A percentile compares a stretch with the other conserved stretches of the same genome.
phyloP scores from a whole-genome alignment of 371 early-diverging fungal species.

The Mortierella sp. region DNA sequence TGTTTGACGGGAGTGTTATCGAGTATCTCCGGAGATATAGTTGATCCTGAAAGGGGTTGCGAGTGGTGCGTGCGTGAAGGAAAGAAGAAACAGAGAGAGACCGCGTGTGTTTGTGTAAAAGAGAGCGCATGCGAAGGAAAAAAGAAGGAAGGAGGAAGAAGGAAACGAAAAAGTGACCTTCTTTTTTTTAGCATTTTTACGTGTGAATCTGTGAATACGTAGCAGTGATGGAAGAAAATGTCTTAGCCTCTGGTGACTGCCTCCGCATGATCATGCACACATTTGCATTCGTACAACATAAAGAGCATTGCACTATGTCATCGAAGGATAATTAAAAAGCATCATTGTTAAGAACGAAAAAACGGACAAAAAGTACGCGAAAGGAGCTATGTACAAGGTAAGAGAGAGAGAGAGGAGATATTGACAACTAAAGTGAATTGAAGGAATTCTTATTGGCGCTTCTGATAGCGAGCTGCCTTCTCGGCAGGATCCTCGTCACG shows the following conservation, averaged over 20 bases:
- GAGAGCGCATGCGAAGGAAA: no score
- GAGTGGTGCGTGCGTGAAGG: not conserved
- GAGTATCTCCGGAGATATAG: not conserved
- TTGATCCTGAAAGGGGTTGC: not conserved
- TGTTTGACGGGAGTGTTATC: not conserved
- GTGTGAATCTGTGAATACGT: no score
- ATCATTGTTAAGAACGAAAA: no score
- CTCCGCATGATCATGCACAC: not conserved
- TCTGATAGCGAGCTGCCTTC: conserved; percentile 6
- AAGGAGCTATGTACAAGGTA: not conserved
- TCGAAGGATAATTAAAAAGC: not conserved
- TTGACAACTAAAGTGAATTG: no score
- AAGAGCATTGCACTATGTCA: not conserved
- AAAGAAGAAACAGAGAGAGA: no score
- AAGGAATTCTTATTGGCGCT: conserved; percentile 11
- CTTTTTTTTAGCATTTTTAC: no score
- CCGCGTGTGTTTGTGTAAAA: not conserved
- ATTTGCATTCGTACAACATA: not conserved
- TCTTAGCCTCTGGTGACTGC: not conserved
- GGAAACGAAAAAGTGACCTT: not conserved
- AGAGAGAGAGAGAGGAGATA: not conserved
- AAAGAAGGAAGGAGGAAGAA: not conserved
- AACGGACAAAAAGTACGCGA: not conserved
- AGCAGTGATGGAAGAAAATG: not conserved
- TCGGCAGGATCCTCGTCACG: conserved; percentile 32